Evolutionary conservation across 2,329 filamentous ascomycete genomes (phyloP), one percentile per base, ranked within the genome.

Genomic region (Pseudogymnoascus sp.): DNA sequence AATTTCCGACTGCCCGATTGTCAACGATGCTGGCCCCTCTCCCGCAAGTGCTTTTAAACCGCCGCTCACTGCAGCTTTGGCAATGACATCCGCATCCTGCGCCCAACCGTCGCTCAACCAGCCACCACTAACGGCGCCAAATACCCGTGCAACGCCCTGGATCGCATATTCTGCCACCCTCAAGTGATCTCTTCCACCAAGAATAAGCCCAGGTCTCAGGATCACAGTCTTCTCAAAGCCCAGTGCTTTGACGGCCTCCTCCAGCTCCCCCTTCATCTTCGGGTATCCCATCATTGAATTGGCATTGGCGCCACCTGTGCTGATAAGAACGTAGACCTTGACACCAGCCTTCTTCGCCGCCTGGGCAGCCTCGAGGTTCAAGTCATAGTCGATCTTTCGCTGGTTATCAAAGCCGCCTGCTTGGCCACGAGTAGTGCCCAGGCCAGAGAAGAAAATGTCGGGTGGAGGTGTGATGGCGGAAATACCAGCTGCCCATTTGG

Each of bases 191-290:
- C 93, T 81, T 14, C 83, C 74, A 2, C 93, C 93, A 1, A 92
- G 75, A 69, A 97, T 90, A 66, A 92, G 67, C 0, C 90, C 93
- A 0, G 93, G 93, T 51, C 86, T 76, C 21, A 88, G 60, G 63
- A 97, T 88, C 63, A 96, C 83, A 4, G 87, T 88, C 68, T 90
- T 85, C 61, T 93, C 89, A 72, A 96, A 96, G 4, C 79, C 87
- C 3, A 93, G 77, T 45, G 77, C 83, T 73, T 85, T 84, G 65
- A 96, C 83, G 14, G 85, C 80, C 36, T 96, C 89, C 75, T 98
- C 93, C 43, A 96, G 85, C 70, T 95, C 90, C 23, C 85, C 86
- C 80, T 97, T 97, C 90, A 97, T 95, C 75, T 80, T 80, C 1
- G 76, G 25, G 66, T 89, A 90, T 0, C 79, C 75, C 5, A 88